A percentile compares a stretch with the other conserved stretches of the same genome.
These are phyloP conservation scores for Laguncularia racemosa DNA, from an alignment of 345 rosid species.

Conservation along the genomic window DNA sequence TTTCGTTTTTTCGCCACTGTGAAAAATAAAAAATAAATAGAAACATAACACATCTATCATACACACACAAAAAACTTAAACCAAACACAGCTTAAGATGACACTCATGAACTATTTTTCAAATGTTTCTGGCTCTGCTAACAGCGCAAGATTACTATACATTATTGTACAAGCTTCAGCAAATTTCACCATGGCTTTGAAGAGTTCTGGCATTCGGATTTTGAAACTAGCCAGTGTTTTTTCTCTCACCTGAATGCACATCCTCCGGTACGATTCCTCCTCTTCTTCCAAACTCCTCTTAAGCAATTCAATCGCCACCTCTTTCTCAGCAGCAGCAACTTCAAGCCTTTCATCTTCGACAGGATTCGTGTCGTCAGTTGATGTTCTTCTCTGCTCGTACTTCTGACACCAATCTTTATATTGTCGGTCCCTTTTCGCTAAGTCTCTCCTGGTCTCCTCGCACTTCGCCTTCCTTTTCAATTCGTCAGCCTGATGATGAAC, in stretches of 20 bases:
- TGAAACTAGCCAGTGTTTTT: slow-evolving; percentile 66
- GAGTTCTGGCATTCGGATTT: slow-evolving; percentile 65
- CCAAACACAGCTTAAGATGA: too few relatives aligned
- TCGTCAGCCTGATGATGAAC: slow-evolving; percentile 61
- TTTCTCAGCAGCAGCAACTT: slow-evolving; percentile 43
- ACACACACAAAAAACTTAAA: too few relatives aligned
- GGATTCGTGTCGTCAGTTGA: slow-evolving; percentile 42
- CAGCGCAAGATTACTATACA: slow-evolving; percentile 32
- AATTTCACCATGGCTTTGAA: slow-evolving; percentile 46
- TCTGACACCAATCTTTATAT: slow-evolving; percentile 61
- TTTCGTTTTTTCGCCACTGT: too few relatives aligned
- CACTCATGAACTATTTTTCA: not conserved
- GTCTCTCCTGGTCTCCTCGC: slow-evolving; percentile 58
- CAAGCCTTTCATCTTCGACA: slow-evolving; percentile 28
- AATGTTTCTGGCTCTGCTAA: slow-evolving; percentile 2
- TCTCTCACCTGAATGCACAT: slow-evolving; percentile 72
- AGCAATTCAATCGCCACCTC: slow-evolving; percentile 35
- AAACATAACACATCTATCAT: slow-evolving; percentile 1
- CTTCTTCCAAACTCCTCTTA: slow-evolving; percentile 53
- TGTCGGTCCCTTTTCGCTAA: slow-evolving; percentile 40
- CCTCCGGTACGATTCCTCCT: slow-evolving; percentile 48
- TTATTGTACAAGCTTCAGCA: slow-evolving; percentile 40
- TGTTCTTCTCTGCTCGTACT: slow-evolving; percentile 36
- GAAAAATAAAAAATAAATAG: too few relatives aligned
- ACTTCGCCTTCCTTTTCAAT: slow-evolving; percentile 42